A percentile compares a stretch with the other conserved stretches of the same genome.
These are phyloP conservation scores for Lipomyces yamanashiensis DNA, from an alignment of 805 yeast species.

Conservation along the genomic window DNA sequence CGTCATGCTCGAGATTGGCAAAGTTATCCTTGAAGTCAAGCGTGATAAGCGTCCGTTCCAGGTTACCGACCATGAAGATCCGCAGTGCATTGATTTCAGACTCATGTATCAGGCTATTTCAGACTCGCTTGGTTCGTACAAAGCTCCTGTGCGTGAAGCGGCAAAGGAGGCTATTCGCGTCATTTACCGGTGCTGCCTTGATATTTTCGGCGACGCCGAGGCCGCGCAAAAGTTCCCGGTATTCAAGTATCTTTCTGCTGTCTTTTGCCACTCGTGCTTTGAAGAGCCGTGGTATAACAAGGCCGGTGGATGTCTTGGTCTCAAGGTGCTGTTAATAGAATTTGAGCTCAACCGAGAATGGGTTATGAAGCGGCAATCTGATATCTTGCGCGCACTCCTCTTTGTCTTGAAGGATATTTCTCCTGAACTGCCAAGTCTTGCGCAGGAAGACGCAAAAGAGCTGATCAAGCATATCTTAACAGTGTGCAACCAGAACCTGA, in stretches of 20 bases:
- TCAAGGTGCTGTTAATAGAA: constrained; percentile 72
- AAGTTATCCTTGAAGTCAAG: constrained; percentile 65
- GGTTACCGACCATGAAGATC: constrained; percentile 80
- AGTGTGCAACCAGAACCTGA: constrained; percentile 66
- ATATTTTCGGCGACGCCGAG: constrained; percentile 69
- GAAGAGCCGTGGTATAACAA: constrained; percentile 86
- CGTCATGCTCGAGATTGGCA: constrained; percentile 75
- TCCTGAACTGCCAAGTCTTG: constrained; percentile 80
- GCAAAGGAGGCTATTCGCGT: constrained; percentile 70
- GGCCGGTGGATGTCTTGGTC: constrained; percentile 86
- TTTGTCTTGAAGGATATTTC: constrained; percentile 91
- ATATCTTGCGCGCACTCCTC: constrained; percentile 81
- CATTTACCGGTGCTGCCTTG: constrained; percentile 63
- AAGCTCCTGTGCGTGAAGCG: constrained; percentile 66
- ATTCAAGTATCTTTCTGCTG: constrained; percentile 74
- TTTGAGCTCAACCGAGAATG: constrained; percentile 70
- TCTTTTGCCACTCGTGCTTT: constrained; percentile 88
- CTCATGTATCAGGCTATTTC: constrained; percentile 75
- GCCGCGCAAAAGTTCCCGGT: constrained; percentile 74
- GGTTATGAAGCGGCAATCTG: constrained; percentile 78
- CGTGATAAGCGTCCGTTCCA: constrained; percentile 67
- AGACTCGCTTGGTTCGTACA: constrained; percentile 78
- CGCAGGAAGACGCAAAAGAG: constrained; percentile 70
- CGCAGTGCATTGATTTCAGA: constrained; percentile 67
- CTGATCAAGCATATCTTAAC: constrained; percentile 66